These are phyloP conservation scores for Teunomyces panamensis DNA, from an alignment of 805 yeast species.

Conservation along the genomic window DNA sequence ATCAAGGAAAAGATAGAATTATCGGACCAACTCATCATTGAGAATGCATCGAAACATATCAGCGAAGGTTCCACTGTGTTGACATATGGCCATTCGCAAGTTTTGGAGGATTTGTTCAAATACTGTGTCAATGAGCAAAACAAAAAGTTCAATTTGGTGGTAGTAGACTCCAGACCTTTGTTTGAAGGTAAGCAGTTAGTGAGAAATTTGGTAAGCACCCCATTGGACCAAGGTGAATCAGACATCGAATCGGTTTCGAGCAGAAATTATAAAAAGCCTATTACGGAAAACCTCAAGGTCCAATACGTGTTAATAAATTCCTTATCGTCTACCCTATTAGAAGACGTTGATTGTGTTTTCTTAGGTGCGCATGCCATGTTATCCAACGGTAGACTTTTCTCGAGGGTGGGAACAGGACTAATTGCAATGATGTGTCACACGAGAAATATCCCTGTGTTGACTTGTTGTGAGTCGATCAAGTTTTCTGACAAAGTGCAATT, in stretches of 20 bases:
- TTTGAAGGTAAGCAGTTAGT: constrained; percentile 88
- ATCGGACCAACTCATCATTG: constrained; percentile 79
- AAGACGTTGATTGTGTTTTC: constrained; percentile 86
- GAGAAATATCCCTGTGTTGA: constrained; percentile 88
- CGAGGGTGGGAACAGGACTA: constrained; percentile 93
- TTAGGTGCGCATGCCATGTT: constrained; percentile 97
- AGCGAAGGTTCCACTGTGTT: constrained; percentile 73
- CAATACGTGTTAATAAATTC: constrained; percentile 80
- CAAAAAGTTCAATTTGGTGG: constrained; percentile 71
- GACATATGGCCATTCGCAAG: constrained; percentile 86
- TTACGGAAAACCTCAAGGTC: constrained; percentile 58
- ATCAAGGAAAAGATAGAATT: constrained; percentile 81
- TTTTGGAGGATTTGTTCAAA: constrained; percentile 69
- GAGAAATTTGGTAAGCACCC: constrained; percentile 51
- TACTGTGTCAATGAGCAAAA: constrained; percentile 59
- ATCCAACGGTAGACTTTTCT: constrained; percentile 88
- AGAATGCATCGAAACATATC: constrained; percentile 75
- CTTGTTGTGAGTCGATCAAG: constrained; percentile 92
- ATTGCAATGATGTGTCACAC: constrained; percentile 88
- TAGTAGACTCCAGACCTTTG: constrained; percentile 90
- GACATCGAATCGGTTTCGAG: constrained; percentile 16
- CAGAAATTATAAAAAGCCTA: constrained; percentile 19
- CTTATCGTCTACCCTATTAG: constrained; percentile 68
- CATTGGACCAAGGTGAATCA: constrained; percentile 19
- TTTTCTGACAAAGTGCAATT: constrained; percentile 93